A percentile compares a stretch with the other conserved stretches of the same genome.
Evolutionary conservation across 805 yeast species (phyloP).

Genomic region (Diddensiella santjacobensis): DNA sequence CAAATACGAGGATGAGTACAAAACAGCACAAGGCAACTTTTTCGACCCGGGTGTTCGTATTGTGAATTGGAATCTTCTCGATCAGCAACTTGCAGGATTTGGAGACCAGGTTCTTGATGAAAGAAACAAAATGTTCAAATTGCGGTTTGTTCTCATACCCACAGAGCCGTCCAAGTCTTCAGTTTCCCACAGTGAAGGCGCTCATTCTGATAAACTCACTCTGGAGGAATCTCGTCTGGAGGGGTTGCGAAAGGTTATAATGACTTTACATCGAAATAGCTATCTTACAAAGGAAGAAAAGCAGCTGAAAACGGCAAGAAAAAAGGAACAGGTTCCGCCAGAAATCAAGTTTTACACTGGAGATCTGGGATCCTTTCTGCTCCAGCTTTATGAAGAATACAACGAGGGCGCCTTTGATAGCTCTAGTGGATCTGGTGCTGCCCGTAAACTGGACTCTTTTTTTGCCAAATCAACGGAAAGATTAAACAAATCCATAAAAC

Average conservation of each 20-base stretch:
- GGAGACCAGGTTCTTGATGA: slow-evolving; percentile 49
- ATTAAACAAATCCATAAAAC: slow-evolving; percentile 48
- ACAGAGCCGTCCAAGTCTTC: slow-evolving; percentile 60
- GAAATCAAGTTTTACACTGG: slow-evolving; percentile 89
- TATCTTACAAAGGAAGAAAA: slow-evolving; percentile 44
- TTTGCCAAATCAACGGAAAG: slow-evolving; percentile 32
- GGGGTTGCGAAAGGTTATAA: slow-evolving; percentile 66
- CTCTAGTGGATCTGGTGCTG: slow-evolving; percentile 15
- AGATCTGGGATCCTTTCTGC: slow-evolving; percentile 62
- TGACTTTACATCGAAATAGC: slow-evolving; percentile 57
- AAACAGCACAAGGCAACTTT: slow-evolving; percentile 54
- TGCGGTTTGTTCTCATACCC: slow-evolving; percentile 84
- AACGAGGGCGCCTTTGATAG: slow-evolving; percentile 25
- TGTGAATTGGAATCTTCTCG: slow-evolving; percentile 88
- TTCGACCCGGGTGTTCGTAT: slow-evolving; percentile 39
- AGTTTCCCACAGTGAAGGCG: slow-evolving; percentile 35
- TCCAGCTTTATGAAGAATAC: slow-evolving; percentile 44
- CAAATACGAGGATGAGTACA: slow-evolving; percentile 65
- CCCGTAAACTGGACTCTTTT: slow-evolving; percentile 37
- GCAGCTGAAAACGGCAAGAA: slow-evolving; percentile 31
- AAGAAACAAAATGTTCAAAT: slow-evolving; percentile 43
- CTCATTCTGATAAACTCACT: slow-evolving; percentile 55
- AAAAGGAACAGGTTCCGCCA: slow-evolving; percentile 51
- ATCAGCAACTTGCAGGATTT: slow-evolving; percentile 88
- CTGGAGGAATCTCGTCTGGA: slow-evolving; percentile 91